Evolutionary conservation across 2,329 filamentous ascomycete genomes (phyloP), one percentile per base, ranked within the genome.

Genomic region (Fusarium temperatum): DNA sequence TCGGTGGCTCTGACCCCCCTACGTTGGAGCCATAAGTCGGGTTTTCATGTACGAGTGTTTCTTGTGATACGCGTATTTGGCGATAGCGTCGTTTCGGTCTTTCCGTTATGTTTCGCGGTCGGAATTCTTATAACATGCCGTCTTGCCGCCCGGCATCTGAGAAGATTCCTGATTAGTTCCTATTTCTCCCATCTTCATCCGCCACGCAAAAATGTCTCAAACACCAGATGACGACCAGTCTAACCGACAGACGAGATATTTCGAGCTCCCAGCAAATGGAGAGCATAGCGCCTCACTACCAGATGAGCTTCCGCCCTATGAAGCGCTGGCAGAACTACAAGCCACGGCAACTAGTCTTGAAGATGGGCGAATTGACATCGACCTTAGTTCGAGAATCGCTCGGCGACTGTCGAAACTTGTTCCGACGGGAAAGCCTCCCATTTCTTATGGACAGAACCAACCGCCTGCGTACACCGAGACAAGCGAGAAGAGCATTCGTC

Each of bases 341-440:
- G 65, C 51, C 13, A 66, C 39, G 0, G 53, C 65, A 10, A 38
- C 63, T 1, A 26, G 51, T 0, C 32, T 62, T 20, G 68, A 68
- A 6, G 68, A 71, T 18, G 68, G 68, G 1, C 62, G 68, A 20
- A 20, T 71, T 14, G 68, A 71, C 2, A 71, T 71, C 1, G 68
- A 71, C 8, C 64, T 71, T 6, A 55, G 45, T 9, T 68, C 68
- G 1, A 41, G 53, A 8, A 30, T 72, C 12, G 70, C 47, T 4
- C 68, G 68, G 12, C 63, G 68, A 8, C 22, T 72, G 0, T 72
- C 69, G 0, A 30, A 22, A 6, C 6, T 68, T 3, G 44, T 65
- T 5, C 61, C 64, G 0, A 30, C 15, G 1, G 61, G 39, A 20
- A 66, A 67, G 3, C 12, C 14, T 6, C 38, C 50, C 15, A 18